These are phyloP conservation scores for Tulasnella sp. DNA, from an alignment of 768 basidiomycete genomes.

Conservation along the genomic window DNA sequence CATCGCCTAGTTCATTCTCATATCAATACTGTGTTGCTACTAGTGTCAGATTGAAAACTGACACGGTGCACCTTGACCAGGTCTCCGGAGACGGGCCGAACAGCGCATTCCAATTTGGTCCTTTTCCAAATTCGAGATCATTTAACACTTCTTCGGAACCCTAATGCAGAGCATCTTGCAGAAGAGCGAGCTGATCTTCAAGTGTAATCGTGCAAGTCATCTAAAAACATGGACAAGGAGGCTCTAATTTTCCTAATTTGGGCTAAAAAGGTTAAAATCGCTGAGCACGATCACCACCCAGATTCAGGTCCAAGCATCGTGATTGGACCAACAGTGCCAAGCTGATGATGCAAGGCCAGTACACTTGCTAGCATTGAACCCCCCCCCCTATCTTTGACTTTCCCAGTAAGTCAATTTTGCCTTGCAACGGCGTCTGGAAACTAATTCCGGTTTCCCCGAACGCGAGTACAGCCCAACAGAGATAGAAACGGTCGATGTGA, in stretches of 20 bases:
- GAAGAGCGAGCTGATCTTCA: background rate
- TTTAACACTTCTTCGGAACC: background rate
- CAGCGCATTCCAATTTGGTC: background rate
- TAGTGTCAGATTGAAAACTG: background rate
- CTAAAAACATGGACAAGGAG: background rate
- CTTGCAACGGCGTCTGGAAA: background rate
- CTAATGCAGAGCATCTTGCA: background rate
- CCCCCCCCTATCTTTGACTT: background rate
- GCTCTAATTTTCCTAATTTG: background rate
- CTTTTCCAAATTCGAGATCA: background rate
- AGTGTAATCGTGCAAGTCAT: background rate
- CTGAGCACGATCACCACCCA: background rate
- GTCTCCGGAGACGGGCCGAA: background rate
- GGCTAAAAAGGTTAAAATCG: background rate
- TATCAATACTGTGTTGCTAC: background rate
- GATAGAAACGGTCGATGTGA: background rate
- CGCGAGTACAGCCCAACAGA: background rate
- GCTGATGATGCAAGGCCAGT: background rate
- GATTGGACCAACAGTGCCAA: background rate
- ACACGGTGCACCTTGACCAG: background rate
- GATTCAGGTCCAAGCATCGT: background rate
- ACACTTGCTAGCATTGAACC: background rate
- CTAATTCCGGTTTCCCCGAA: background rate
- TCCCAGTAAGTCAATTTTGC: background rate
- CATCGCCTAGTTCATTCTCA: background rate